Evolutionary conservation across 2,329 filamentous ascomycete genomes (phyloP).

Genomic region (Lasiodiplodia sp.): DNA sequence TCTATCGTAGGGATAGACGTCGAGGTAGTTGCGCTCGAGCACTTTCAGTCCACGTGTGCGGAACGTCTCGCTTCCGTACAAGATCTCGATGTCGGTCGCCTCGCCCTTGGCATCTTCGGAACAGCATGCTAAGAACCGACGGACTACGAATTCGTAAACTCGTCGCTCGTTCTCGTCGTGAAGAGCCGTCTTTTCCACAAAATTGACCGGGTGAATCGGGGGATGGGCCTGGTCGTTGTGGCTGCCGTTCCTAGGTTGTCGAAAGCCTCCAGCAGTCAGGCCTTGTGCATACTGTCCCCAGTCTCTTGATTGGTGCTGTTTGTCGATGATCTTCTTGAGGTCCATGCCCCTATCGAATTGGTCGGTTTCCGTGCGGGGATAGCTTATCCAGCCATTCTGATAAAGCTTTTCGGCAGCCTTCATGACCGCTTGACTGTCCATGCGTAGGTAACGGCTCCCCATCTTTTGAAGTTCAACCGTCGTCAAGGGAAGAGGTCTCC

Average conservation of each 20-base stretch:
- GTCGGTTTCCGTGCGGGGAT: slow-evolving; percentile 96
- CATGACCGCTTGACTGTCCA: slow-evolving; percentile 93
- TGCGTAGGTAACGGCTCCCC: slow-evolving; percentile 85
- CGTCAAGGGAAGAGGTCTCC: slow-evolving; percentile 90
- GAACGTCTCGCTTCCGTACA: slow-evolving; percentile 85
- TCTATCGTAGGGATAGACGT: slow-evolving; percentile 95
- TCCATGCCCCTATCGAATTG: slow-evolving; percentile 93
- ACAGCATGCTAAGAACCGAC: slow-evolving; percentile 93
- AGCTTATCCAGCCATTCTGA: slow-evolving; percentile 95
- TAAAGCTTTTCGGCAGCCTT: slow-evolving; percentile 84
- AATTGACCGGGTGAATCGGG: slow-evolving; percentile 95
- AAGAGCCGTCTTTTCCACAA: slow-evolving; percentile 69
- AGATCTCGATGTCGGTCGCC: slow-evolving; percentile 82
- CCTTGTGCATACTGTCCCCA: slow-evolving; percentile 85
- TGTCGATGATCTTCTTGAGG: slow-evolving; percentile 78
- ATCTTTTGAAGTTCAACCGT: slow-evolving; percentile 97
- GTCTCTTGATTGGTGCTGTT: slow-evolving; percentile 76
- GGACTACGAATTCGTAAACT: slow-evolving; percentile 90
- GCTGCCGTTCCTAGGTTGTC: slow-evolving; percentile 79
- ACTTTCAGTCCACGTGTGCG: slow-evolving; percentile 84
- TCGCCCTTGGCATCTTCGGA: slow-evolving; percentile 91
- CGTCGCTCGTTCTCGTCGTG: slow-evolving; percentile 72
- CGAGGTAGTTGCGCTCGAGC: slow-evolving; percentile 87
- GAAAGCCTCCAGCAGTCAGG: slow-evolving; percentile 78
- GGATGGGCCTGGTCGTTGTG: slow-evolving; percentile 98